Percentiles rank a stretch among this genome's conserved stretches.
phyloP scores from a whole-genome alignment of 75 land plant species.

The Cryptomeria japonica region DNA sequence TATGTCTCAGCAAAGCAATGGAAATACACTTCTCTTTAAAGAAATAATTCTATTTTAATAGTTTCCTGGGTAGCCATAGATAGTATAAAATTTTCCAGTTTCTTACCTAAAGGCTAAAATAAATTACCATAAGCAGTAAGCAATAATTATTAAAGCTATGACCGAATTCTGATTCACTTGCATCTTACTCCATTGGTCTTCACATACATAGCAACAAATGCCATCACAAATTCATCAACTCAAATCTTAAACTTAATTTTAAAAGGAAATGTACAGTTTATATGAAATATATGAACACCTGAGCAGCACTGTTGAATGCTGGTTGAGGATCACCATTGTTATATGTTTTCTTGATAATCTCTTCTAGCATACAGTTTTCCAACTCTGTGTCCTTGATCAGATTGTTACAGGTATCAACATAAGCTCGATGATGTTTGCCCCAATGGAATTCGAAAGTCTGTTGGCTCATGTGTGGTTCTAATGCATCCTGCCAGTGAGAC shows the following conservation, averaged over 20 bases:
- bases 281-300: conserved; percentile 37
- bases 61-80: neutral
- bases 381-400: conserved; percentile 72
- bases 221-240: neutral
- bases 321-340: conserved; percentile 79
- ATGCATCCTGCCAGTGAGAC: conserved; percentile 48
- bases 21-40: neutral
- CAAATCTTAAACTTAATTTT: neutral
- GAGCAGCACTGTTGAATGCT: conserved; percentile 79
- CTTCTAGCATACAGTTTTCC: conserved; percentile 55
- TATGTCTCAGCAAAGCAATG: neutral
- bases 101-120: neutral
- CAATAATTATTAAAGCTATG: neutral
- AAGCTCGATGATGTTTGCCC: conserved; percentile 86
- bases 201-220: neutral
- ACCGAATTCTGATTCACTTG: neutral
- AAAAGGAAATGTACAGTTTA: neutral
- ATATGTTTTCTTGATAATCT: conserved; percentile 50
- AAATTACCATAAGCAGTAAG: neutral
- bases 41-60: neutral
- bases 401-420: conserved; percentile 77
- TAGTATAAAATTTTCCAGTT: neutral
- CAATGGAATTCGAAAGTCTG: conserved; percentile 81
- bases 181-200: neutral
- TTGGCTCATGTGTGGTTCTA: conserved; percentile 93